A percentile compares a stretch with the other conserved stretches of the same genome.
Evolutionary conservation across 345 rosid species (phyloP).

Genomic region (Hypericum perforatum): DNA sequence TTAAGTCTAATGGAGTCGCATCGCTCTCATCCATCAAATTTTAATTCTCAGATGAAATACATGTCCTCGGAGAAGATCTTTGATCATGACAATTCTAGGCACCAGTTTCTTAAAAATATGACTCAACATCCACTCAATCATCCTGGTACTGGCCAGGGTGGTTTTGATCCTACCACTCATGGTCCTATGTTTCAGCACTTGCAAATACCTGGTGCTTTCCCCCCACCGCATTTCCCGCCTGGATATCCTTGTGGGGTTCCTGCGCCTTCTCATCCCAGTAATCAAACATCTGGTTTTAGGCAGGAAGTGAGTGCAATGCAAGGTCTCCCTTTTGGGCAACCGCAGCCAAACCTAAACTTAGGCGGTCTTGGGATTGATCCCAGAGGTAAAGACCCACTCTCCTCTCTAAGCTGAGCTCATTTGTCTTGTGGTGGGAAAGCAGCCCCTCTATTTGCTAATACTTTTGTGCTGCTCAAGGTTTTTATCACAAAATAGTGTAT

Average conservation of each 20-base stretch:
- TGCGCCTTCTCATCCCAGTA: constrained; percentile 38
- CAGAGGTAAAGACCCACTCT: constrained; percentile 15
- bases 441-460: background rate
- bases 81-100: constrained; percentile 45
- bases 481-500: too few relatives aligned
- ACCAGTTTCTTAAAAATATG: constrained; percentile 48
- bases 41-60: constrained; percentile 52
- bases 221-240: constrained; percentile 42
- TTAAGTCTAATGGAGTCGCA: constrained; percentile 7
- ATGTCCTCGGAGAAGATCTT: constrained; percentile 40
- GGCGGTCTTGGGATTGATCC: constrained; percentile 39
- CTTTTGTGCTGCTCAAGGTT: too few relatives aligned
- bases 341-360: constrained; percentile 53
- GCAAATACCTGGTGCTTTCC: constrained; percentile 50
- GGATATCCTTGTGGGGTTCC: constrained; percentile 47
- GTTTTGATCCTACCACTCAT: constrained; percentile 51
- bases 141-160: constrained; percentile 32
- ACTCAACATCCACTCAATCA: constrained; percentile 60
- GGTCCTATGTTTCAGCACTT: constrained; percentile 59
- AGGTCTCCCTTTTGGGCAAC: constrained; percentile 48
- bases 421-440: background rate
- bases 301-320: constrained; percentile 53
- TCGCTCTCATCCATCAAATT: constrained; percentile 38
- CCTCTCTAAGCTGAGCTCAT: background rate
- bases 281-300: constrained; percentile 42